Conservation (phyloP, 2,329 filamentous ascomycete genomes). For the Aspergillus neotritici region DNA sequence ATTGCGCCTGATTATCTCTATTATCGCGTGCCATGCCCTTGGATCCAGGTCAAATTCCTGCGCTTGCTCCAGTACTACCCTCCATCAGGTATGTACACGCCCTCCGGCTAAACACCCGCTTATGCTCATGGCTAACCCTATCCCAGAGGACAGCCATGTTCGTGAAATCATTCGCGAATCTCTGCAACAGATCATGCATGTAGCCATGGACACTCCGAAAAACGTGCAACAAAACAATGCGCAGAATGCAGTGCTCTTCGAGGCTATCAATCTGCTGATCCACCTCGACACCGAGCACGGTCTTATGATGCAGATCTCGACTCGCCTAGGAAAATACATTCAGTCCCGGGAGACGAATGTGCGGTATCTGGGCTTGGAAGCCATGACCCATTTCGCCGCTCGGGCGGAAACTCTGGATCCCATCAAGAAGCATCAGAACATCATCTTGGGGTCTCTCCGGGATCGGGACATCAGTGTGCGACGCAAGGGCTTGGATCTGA, state of each 20-base stretch:
- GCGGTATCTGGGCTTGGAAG: conserved; percentile 88
- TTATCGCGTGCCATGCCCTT: conserved; percentile 98
- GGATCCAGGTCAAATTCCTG: conserved; percentile 93
- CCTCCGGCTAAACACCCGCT: not conserved
- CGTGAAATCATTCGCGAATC: conserved; percentile 88
- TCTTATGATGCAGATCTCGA: conserved; percentile 93
- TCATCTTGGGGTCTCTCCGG: conserved; percentile 88
- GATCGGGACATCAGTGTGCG: conserved; percentile 96
- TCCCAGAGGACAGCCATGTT: conserved; percentile 79
- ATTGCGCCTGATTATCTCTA: conserved; percentile 90
- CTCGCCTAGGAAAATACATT: conserved; percentile 87
- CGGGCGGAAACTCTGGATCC: conserved; percentile 90
- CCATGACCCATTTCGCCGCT: conserved; percentile 96
- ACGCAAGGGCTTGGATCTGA: conserved; percentile 85
- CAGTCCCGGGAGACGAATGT: conserved; percentile 97
- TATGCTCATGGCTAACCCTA: conserved; percentile 4
- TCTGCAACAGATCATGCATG: conserved; percentile 81
- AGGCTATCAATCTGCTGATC: conserved; percentile 97
- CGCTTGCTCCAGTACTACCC: conserved; percentile 92
- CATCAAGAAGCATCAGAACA: conserved; percentile 95
- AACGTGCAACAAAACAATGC: conserved; percentile 99
- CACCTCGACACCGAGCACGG: conserved; percentile 92
- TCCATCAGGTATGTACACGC: conserved; percentile 64
- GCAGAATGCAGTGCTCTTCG: conserved; percentile 94
- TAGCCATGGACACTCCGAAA: conserved; percentile 89